phyloP scores from a whole-genome alignment of 805 yeast genomes.

The Candida patagonica region DNA sequence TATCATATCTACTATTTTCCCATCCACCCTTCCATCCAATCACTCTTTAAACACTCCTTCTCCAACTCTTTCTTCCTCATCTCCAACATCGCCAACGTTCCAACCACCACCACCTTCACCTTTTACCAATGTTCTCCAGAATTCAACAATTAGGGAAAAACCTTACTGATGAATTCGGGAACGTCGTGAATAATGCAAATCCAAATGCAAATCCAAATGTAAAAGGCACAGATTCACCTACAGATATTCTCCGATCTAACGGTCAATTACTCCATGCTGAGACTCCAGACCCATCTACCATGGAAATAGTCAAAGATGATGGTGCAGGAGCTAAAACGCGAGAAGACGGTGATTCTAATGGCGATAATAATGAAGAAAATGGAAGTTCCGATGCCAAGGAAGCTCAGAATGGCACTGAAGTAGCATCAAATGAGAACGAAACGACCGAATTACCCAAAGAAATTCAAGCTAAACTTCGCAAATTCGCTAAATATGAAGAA shows the following conservation, averaged over 20 bases:
- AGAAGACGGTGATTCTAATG: neutral
- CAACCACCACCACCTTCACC: constrained; percentile 1
- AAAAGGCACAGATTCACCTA: constrained; percentile 3
- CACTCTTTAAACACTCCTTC: neutral
- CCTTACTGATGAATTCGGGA: constrained; percentile 50
- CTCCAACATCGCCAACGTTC: neutral
- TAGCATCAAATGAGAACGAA: constrained; percentile 4
- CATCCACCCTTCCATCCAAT: neutral
- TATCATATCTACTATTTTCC: neutral
- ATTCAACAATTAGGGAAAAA: constrained; percentile 56
- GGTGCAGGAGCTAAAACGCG: neutral
- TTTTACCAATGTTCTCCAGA: constrained; percentile 45
- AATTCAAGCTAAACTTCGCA: constrained; percentile 53
- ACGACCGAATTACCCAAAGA: constrained; percentile 32
- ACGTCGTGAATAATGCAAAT: constrained; percentile 24
- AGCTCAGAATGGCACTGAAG: constrained; percentile 6
- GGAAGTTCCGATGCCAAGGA: constrained; percentile 3
- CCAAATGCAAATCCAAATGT: neutral
- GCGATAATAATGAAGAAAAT: no score
- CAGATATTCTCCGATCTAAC: constrained; percentile 7
- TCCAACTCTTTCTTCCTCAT: neutral
- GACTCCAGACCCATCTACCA: constrained; percentile 17
- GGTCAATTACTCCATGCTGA: constrained; percentile 8
- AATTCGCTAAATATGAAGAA: constrained; percentile 78
- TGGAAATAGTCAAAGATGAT: constrained; percentile 12